A percentile compares a stretch with the other conserved stretches of the same genome.
Evolutionary conservation across 805 yeast species (phyloP).

Genomic region (Starmera caribaea): DNA sequence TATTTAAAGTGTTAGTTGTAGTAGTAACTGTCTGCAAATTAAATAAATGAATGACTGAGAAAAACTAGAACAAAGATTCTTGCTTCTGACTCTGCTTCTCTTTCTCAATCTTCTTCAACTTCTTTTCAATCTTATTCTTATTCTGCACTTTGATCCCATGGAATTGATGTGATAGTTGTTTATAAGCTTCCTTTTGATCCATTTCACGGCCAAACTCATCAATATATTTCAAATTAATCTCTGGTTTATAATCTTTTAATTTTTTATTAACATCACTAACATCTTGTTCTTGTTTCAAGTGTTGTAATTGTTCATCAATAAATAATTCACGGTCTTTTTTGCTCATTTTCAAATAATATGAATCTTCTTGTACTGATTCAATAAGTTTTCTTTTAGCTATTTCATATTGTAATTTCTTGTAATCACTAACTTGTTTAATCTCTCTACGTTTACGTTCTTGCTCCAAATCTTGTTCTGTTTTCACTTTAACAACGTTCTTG

Average conservation of each 20-base stretch:
- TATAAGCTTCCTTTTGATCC: conserved; percentile 46
- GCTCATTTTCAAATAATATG: conserved; percentile 21
- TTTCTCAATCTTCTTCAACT: conserved; percentile 11
- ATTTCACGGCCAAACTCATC: conserved; percentile 44
- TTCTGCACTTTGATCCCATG: conserved; percentile 34
- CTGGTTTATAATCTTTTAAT: conserved; percentile 32
- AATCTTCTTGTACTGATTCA: conserved; percentile 7
- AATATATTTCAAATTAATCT: conserved; percentile 37
- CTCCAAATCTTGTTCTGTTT: conserved; percentile 4
- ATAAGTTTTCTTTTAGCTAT: conserved; percentile 8
- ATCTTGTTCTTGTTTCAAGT: conserved; percentile 4
- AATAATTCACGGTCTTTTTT: conserved; percentile 33
- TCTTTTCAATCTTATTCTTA: conserved; percentile 14
- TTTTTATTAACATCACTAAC: conserved; percentile 6
- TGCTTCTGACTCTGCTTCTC: conserved; percentile 6
- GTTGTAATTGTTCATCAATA: conserved; percentile 13
- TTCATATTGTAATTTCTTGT: conserved; percentile 7
- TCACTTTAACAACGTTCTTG: conserved; percentile 8
- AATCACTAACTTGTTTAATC: conserved; percentile 8
- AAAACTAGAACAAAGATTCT: background rate
- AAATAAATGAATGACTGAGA: no score
- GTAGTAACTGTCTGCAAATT: no score
- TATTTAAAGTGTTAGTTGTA: no score
- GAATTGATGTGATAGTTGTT: conserved; percentile 49
- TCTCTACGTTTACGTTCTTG: conserved; percentile 5